These are phyloP conservation scores for Candida dajiaensis DNA, from an alignment of 805 yeast species.

Conservation along the genomic window DNA sequence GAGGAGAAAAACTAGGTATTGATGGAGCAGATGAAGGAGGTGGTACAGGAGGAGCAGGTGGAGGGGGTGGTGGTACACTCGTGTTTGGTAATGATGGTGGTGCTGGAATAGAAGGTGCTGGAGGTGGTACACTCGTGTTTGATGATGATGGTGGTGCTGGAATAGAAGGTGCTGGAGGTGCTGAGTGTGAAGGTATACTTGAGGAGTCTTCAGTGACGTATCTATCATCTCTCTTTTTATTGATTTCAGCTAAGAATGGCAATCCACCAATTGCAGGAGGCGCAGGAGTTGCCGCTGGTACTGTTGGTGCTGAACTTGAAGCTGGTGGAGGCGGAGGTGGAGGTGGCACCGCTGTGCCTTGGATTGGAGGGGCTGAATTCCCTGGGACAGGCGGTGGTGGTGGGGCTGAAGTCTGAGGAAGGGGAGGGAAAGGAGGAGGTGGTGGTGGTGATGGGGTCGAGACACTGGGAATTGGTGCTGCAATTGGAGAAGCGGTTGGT, in stretches of 20 bases:
- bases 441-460: constrained; percentile 7
- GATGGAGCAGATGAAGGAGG: constrained; percentile 9
- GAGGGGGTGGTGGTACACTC: constrained; percentile 5
- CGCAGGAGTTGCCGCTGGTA: constrained; percentile 11
- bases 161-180: constrained; percentile 13
- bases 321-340: constrained; percentile 17
- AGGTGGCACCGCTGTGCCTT: constrained; percentile 9
- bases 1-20: no score
- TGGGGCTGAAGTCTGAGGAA: constrained; percentile 14
- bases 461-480: constrained; percentile 8
- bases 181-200: constrained; percentile 10
- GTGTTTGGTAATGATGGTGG: constrained; percentile 5
- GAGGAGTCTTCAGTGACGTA: constrained; percentile 34
- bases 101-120: constrained; percentile 12
- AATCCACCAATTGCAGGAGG: constrained; percentile 28
- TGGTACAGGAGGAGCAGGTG: constrained; percentile 12
- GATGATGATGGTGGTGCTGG: constrained; percentile 7
- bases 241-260: constrained; percentile 45
- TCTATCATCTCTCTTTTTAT: constrained; percentile 39
- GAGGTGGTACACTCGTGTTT: no score
- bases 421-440: constrained; percentile 14
- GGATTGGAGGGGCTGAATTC: constrained; percentile 5
- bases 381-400: constrained; percentile 6
- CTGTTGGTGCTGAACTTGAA: constrained; percentile 9
- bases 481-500: constrained; percentile 19